These are phyloP conservation scores for Emiliania huxleyi DNA, from an alignment of 78 protist genomes.

Conservation along the genomic window DNA sequence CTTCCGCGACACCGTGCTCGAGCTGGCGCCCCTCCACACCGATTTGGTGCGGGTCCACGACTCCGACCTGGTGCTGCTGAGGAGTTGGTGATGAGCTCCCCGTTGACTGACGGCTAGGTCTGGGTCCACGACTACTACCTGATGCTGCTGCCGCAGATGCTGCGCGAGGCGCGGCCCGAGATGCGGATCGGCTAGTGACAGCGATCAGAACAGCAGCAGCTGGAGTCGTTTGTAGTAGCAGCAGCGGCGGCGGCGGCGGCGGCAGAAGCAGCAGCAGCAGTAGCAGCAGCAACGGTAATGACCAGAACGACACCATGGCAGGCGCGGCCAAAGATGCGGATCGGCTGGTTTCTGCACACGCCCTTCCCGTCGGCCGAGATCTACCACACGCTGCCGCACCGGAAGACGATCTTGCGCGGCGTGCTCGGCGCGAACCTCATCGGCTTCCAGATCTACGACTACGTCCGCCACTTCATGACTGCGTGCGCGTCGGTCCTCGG, in stretches of 20 bases:
- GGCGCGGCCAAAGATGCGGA: not conserved
- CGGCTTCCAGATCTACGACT: conserved; percentile 63
- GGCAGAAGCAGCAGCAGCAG: too few relatives aligned
- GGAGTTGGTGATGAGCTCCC: too few relatives aligned
- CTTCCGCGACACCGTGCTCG: conserved; percentile 7
- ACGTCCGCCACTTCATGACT: conserved; percentile 76
- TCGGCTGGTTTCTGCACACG: conserved; percentile 89
- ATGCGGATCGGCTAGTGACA: conserved; percentile 78
- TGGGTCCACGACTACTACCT: conserved; percentile 88
- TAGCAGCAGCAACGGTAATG: too few relatives aligned
- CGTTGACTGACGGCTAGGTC: not conserved
- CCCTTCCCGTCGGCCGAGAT: conserved; percentile 89
- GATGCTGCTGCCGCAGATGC: conserved; percentile 73
- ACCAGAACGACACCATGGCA: too few relatives aligned
- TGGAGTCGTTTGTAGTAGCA: too few relatives aligned
- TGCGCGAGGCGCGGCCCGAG: not conserved
- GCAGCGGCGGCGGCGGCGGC: too few relatives aligned
- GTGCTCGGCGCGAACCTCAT: conserved; percentile 70
- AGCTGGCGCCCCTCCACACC: not conserved
- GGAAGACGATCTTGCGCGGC: conserved; percentile 53
- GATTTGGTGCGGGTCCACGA: conserved; percentile 76
- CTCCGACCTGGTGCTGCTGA: conserved; percentile 82
- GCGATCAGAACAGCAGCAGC: too few relatives aligned
- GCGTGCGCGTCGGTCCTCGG: conserved; percentile 67
- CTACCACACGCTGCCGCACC: conserved; percentile 59